phyloP scores from a whole-genome alignment of 2,329 filamentous ascomycete species.

The Thielaviopsis euricoi region DNA sequence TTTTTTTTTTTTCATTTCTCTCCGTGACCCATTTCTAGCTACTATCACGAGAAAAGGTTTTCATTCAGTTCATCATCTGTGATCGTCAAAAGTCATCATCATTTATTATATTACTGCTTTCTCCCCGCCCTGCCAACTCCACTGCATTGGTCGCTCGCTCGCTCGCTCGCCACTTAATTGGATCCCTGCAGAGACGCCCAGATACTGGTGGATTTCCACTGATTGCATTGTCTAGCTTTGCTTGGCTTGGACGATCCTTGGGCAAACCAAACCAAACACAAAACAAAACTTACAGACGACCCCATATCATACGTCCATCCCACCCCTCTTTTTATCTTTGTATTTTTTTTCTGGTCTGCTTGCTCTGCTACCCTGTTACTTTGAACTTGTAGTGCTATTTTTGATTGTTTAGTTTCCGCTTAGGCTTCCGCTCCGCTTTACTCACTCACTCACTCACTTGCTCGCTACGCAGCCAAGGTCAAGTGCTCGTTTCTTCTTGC shows the following conservation, averaged over 20 bases:
- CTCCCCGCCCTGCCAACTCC: conserved; percentile 12
- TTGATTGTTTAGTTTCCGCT: neutral
- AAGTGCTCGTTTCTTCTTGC: neutral
- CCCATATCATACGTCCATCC: neutral
- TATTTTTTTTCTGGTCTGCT: no score
- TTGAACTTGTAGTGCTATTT: neutral
- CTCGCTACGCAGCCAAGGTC: neutral
- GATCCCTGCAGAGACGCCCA: no score
- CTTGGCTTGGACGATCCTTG: neutral
- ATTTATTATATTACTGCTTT: neutral
- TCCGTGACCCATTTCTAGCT: neutral
- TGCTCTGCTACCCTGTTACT: neutral
- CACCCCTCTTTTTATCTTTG: no score
- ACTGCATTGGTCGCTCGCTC: neutral
- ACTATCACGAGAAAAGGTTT: neutral
- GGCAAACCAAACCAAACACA: neutral
- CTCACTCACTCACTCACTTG: neutral
- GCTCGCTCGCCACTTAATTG: neutral
- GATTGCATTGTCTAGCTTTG: no score
- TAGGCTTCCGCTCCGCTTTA: neutral
- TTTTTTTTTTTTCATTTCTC: neutral
- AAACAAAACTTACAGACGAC: no score
- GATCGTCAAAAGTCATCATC: neutral
- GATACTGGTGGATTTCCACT: no score
- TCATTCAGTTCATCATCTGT: neutral